These are phyloP conservation scores for Xylariaceae sp. DNA, from an alignment of 2,329 filamentous ascomycete genomes.

Conservation along the genomic window DNA sequence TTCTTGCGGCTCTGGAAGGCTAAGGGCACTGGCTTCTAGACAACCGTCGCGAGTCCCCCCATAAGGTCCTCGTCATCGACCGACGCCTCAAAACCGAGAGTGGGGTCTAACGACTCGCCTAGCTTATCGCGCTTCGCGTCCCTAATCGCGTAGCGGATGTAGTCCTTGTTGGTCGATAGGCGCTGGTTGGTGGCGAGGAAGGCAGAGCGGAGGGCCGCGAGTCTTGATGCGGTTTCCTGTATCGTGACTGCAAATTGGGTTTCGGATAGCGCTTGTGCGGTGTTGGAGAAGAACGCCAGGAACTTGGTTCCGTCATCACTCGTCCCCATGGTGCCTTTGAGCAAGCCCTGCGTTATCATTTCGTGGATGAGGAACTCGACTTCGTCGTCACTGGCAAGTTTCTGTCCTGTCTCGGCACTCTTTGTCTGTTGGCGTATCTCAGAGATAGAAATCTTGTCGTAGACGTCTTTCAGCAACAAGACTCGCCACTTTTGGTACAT, in stretches of 20 bases:
- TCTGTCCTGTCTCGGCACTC: conserved; percentile 49
- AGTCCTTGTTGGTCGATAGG: conserved; percentile 53
- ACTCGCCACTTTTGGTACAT: conserved; percentile 76
- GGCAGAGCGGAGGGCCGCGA: conserved; percentile 44
- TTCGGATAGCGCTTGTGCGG: conserved; percentile 46
- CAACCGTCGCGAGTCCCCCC: no score
- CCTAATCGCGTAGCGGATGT: conserved; percentile 44
- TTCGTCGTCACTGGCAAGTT: conserved; percentile 40
- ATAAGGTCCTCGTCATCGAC: conserved; percentile 61
- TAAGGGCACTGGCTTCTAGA: no score
- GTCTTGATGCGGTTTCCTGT: conserved; percentile 35
- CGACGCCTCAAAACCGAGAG: conserved; percentile 41
- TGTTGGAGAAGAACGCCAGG: conserved; percentile 47
- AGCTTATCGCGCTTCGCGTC: conserved; percentile 41
- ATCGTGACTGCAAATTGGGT: conserved; percentile 47
- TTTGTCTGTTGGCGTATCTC: conserved; percentile 50
- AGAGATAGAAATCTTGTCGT: conserved; percentile 54
- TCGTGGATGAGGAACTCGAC: conserved; percentile 44
- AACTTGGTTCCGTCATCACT: conserved; percentile 42
- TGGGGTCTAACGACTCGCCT: conserved; percentile 33
- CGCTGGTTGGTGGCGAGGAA: conserved; percentile 52
- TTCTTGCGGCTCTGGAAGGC: conserved; percentile 1
- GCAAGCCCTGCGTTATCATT: conserved; percentile 54
- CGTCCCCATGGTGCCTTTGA: conserved; percentile 50
- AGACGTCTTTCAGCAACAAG: conserved; percentile 67